A percentile compares a stretch with the other conserved stretches of the same genome.
Evolutionary conservation across 208 protist species (phyloP).

Genomic region (Crithidia bombi): DNA sequence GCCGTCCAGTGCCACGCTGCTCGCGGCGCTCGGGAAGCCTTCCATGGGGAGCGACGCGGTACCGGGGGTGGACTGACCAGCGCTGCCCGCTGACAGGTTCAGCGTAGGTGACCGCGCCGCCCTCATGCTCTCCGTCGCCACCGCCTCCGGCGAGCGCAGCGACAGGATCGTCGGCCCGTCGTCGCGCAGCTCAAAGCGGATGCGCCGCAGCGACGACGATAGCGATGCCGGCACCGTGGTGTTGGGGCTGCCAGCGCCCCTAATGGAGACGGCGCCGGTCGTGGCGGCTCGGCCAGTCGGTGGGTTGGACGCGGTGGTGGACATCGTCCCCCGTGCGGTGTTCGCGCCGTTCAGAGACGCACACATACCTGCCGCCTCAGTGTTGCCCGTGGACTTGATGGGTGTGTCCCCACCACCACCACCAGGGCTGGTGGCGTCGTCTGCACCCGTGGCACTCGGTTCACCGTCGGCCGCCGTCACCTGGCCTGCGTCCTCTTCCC

Average conservation of each 20-base stretch:
- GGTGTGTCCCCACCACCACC: background rate
- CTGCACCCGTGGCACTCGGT: background rate
- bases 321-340: background rate
- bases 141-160: conserved; percentile 26
- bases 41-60: conserved; percentile 3
- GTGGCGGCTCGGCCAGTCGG: conserved; percentile 5
- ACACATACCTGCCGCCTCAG: background rate
- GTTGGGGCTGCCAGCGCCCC: background rate
- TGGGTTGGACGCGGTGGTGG: conserved; percentile 15
- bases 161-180: conserved; percentile 49
- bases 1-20: background rate
- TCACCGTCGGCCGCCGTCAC: background rate
- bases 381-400: conserved; percentile 3
- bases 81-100: background rate
- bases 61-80: background rate
- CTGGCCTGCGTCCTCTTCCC: conserved; percentile 8
- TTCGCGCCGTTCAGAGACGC: conserved; percentile 6
- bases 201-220: conserved; percentile 57
- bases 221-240: conserved; percentile 34
- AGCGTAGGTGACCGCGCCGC: background rate
- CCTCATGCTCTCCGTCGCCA: conserved; percentile 13
- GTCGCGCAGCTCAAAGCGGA: conserved; percentile 72
- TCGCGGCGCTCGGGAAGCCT: background rate
- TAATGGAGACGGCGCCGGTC: background rate
- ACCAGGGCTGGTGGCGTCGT: conserved; percentile 4